Evolutionary conservation across 2,329 filamentous ascomycete genomes (phyloP), one percentile per base, ranked within the genome.

Genomic region (Paracoccidioides lutzii): DNA sequence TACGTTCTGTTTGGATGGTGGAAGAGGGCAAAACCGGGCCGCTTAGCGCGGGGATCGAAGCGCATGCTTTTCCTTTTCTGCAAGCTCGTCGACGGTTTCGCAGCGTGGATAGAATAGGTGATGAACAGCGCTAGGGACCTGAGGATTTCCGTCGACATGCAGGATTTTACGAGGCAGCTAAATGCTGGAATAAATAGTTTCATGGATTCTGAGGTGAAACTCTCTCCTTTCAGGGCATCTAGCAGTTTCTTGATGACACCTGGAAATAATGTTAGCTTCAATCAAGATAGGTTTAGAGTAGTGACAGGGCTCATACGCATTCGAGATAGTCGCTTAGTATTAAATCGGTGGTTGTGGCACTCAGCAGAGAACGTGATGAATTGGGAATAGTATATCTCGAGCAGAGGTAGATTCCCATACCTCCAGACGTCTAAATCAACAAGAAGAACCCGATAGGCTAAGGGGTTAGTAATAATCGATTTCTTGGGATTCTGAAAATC

Each of bases 401-500:
- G 89, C 0, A 90, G 88, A 15, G 83, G 78, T 4, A 82, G 68
- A 38, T 87, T 84, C 28, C 87, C 87, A 69, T 82, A 84, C 60
- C 91, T 82, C 93, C 93, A 98, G 22, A 91, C 86, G 64, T 96
- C 91, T 61, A 94, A 82, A 69, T 98, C 93, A 54, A 97, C 88
- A 33, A 98, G 78, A 15, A 98, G 76, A 38, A 95, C 85, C 48
- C 93, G 84, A 70, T 97, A 98, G 3, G 91, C 93, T 59, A 98
- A 78, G 0, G 93, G 91, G 64, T 98, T 98, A 62, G 95, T 87
- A 66, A 98, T 94, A 63, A 96, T 88, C 1, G 91, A 96, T 57
- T 91, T 85, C 57, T 89, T 82, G 0, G 90, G 88, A 38, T 83
- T 78, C n/a, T 80, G 75, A 60, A 85, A 83, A 59, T 90, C 84